Conservation (phyloP, 495 filamentous ascomycete genomes). For the Pseudomonodictys pantanalensis region DNA sequence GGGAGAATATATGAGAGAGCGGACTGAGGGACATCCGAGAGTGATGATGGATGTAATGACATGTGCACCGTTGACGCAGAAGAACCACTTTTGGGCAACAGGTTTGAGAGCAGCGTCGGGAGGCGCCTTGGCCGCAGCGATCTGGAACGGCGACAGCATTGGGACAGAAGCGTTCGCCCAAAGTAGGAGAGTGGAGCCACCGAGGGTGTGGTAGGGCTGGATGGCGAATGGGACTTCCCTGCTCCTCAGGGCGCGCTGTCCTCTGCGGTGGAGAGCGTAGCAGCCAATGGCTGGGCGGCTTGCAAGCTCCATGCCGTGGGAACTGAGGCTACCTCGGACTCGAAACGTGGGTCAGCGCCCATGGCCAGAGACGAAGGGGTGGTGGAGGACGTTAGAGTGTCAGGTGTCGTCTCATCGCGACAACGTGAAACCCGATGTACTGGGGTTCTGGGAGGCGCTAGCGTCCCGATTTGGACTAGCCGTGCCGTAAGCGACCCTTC, state of each 20-base stretch:
- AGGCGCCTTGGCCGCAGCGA: constrained; percentile 36
- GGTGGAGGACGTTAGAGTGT: too few species aligned
- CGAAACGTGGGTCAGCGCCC: too few species aligned
- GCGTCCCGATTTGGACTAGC: too few species aligned
- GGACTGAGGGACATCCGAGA: constrained; percentile 27
- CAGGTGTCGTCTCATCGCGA: too few species aligned
- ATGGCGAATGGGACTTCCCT: neutral
- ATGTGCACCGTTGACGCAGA: constrained; percentile 31
- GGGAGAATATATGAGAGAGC: constrained; percentile 31
- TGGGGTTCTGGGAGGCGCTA: too few species aligned
- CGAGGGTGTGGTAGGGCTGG: constrained; percentile 18
- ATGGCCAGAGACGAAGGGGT: too few species aligned
- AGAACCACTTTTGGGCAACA: constrained; percentile 28
- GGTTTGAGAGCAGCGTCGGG: constrained; percentile 35
- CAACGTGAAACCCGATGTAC: too few species aligned
- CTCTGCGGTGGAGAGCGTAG: too few species aligned
- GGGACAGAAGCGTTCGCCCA: constrained; percentile 34
- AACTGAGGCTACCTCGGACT: too few species aligned
- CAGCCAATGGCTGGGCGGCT: too few species aligned
- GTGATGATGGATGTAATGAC: constrained; percentile 28
- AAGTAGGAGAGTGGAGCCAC: constrained; percentile 22
- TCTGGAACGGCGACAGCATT: constrained; percentile 37
- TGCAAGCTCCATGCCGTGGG: too few species aligned
- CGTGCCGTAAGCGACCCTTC: too few species aligned
- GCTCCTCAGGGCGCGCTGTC: neutral